Evolutionary conservation across 352 stramenopile species (phyloP), one percentile per base, ranked within the genome.

Genomic region (Pseudoperonospora humuli): DNA sequence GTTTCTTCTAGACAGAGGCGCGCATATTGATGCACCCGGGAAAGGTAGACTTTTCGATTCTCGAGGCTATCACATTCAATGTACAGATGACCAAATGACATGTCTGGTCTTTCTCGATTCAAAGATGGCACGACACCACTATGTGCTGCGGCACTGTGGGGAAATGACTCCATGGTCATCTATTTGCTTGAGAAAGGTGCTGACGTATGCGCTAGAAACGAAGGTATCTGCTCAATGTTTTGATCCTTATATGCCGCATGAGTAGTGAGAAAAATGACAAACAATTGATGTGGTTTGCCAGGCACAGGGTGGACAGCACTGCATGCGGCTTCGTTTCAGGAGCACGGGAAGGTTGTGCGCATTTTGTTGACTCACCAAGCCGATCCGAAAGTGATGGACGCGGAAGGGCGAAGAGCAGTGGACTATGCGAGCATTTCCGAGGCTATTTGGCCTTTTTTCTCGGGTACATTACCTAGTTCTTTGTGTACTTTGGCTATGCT

Each of bases 301-400:
- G 70, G 74, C 2, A 86, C 71, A 0, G 64, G 57, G 4, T 86
- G 74, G 69, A 86, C 74, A 39, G 69, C 69, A n/a, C 35, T 84
- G n/a, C n/a, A n/a, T n/a, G n/a, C n/a, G n/a, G n/a, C n/a, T n/a
- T 62, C 71, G 2, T 86, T 84, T 42, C 71, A 84, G 61, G 71
- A 84, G 17, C 74, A 86, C 20, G 70, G 71, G 7, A 77, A 82
- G 36, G 66, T 79, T 3, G 69, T 86, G 19, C 69, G 65, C 2
- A 46, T 82, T 3, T 53, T 86, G 15, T 43, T 86, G 13, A 61
- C 57, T 11, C 57, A 69, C n/a, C 57, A 67, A 33, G 68, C 70
- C 0, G 69, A 82, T 37, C 60, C 74, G 4, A 74, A 62, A 45
- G 42, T 61, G 7, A 45, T 50, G 2, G 74, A 84, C 31, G 34